A percentile compares a stretch with the other conserved stretches of the same genome.
Conservation (phyloP, 106 monocot genomes). For the Acorus gramineus region DNA sequence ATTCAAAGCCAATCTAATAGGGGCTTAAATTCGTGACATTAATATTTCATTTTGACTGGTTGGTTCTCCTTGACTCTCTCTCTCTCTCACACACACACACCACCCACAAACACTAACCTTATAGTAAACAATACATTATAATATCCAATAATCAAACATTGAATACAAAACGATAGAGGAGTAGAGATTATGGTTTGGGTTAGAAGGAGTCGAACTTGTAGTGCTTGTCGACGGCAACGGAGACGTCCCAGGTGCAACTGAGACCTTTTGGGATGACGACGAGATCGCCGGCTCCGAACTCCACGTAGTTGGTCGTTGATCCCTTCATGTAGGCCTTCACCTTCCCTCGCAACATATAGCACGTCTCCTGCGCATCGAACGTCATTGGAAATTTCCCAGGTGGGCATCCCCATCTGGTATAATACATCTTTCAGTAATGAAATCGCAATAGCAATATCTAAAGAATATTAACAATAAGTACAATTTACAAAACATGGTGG, state of each 20-base stretch:
- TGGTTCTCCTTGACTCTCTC: too few relatives aligned
- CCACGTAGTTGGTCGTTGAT: constrained; percentile 35
- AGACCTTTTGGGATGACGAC: constrained; percentile 79
- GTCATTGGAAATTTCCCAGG: constrained; percentile 56
- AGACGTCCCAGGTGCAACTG: constrained; percentile 92
- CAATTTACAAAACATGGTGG: neutral
- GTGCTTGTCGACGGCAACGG: constrained; percentile 69
- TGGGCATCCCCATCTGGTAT: constrained; percentile 53
- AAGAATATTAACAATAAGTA: neutral
- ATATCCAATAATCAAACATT: too few relatives aligned
- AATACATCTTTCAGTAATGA: too few relatives aligned
- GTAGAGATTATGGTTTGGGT: neutral
- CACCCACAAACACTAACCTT: too few relatives aligned
- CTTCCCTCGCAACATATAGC: constrained; percentile 57
- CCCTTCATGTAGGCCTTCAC: constrained; percentile 61
- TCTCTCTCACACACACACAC: too few relatives aligned
- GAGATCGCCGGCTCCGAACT: constrained; percentile 80
- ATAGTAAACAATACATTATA: too few relatives aligned
- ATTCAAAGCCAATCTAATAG: too few relatives aligned
- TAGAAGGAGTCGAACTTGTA: constrained; percentile 71
- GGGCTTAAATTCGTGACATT: too few relatives aligned
- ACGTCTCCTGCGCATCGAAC: constrained; percentile 63
- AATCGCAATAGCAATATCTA: too few relatives aligned
- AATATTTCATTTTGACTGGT: too few relatives aligned
- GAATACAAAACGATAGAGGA: too few relatives aligned